Conservation (phyloP, 73 alveolate species). For the Strombidium stylifer region DNA sequence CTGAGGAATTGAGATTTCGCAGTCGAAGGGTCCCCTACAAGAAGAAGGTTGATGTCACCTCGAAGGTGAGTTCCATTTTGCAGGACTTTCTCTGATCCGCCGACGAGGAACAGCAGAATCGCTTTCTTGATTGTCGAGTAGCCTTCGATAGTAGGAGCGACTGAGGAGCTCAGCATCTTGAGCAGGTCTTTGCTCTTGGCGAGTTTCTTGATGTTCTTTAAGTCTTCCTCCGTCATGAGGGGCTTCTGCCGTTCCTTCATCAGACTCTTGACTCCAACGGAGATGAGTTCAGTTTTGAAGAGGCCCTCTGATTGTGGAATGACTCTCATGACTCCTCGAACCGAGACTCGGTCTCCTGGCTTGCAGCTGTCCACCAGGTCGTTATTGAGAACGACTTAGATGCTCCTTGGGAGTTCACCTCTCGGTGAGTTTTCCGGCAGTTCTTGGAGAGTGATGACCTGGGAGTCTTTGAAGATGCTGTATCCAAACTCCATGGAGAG, state of each 20-base stretch:
- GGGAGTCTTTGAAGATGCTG: constrained; percentile 86
- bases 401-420: constrained; percentile 98
- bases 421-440: constrained; percentile 99
- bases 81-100: constrained; percentile 92
- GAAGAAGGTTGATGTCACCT: constrained; percentile 97
- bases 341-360: constrained; percentile 99
- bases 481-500: constrained; percentile 92
- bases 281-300: constrained; percentile 79
- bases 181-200: constrained; percentile 82
- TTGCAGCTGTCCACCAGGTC: constrained; percentile 96
- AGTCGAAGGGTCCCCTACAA: constrained; percentile 99
- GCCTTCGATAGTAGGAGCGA: constrained; percentile 98
- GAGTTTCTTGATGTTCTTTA: constrained; percentile 81
- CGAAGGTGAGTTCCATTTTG: constrained; percentile 98
- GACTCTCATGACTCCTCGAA: constrained; percentile 93
- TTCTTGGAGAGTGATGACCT: constrained; percentile 93
- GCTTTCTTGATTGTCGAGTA: constrained; percentile 92
- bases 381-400: constrained; percentile 88
- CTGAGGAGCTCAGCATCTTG: constrained; percentile 86
- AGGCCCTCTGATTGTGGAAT: constrained; percentile 61
- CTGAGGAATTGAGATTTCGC: constrained; percentile 98
- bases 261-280: constrained; percentile 68
- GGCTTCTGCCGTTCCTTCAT: constrained; percentile 65
- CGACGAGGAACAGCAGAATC: constrained; percentile 88
- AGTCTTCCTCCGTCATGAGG: constrained; percentile 81